phyloP scores from a whole-genome alignment of 805 yeast genomes.

The Lipomyces sp. region DNA sequence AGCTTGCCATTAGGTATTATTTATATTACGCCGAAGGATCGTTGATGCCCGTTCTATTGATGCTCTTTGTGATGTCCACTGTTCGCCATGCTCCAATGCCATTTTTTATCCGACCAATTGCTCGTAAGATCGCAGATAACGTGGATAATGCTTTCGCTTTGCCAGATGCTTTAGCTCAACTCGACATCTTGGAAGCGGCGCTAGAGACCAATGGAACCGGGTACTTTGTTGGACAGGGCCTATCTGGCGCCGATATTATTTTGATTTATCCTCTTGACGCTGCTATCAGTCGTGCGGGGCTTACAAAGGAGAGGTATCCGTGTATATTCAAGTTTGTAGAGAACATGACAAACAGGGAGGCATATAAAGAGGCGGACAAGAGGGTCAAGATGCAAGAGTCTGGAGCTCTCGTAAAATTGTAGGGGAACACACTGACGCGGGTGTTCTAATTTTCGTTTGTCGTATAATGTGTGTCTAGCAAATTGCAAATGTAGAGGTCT shows the following conservation, averaged over 20 bases:
- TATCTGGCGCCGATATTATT: conserved; percentile 61
- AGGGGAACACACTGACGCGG: too few relatives aligned
- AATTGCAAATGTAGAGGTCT: too few relatives aligned
- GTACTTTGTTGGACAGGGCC: conserved; percentile 57
- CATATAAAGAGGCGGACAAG: conserved; percentile 27
- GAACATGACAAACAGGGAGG: conserved; percentile 33
- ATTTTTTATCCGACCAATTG: conserved; percentile 47
- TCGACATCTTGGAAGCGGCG: conserved; percentile 44
- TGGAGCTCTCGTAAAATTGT: too few relatives aligned
- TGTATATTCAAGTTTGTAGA: conserved; percentile 32
- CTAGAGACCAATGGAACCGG: conserved; percentile 48
- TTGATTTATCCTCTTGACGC: conserved; percentile 46
- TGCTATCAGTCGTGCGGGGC: conserved; percentile 13
- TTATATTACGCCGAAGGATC: conserved; percentile 63
- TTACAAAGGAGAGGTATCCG: conserved; percentile 31
- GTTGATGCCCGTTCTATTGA: conserved; percentile 49
- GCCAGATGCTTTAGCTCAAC: conserved; percentile 45
- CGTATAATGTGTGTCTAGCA: too few relatives aligned
- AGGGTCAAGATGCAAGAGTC: conserved; percentile 5
- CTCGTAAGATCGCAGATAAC: conserved; percentile 45
- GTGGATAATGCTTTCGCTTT: conserved; percentile 49
- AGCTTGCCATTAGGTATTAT: conserved; percentile 49
- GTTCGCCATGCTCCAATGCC: conserved; percentile 36
- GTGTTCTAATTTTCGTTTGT: too few relatives aligned
- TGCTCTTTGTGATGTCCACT: conserved; percentile 31